A percentile compares a stretch with the other conserved stretches of the same genome.
phyloP scores from a whole-genome alignment of 208 protist genomes.

The Acanthamoeba culbertsoni region DNA sequence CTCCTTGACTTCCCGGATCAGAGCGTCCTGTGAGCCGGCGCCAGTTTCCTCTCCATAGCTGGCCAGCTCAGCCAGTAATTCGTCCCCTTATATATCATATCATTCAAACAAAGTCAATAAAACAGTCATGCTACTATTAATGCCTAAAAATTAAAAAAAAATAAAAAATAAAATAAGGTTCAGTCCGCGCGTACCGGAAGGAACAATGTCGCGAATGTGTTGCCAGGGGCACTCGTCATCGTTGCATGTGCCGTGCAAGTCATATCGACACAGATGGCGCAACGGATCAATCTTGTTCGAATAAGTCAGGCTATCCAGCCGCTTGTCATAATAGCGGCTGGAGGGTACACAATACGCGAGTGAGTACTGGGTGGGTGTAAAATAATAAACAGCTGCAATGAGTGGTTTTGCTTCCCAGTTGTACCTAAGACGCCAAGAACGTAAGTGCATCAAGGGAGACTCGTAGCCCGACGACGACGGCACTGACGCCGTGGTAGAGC shows the following conservation, averaged over 20 bases:
- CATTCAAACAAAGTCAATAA: not conserved
- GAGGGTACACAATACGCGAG: not conserved
- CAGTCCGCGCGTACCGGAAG: not conserved
- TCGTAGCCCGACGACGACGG: not conserved
- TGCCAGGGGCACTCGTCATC: slow-evolving; percentile 53
- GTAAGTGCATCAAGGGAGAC: not conserved
- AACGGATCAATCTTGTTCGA: slow-evolving; percentile 22
- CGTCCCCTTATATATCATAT: not conserved
- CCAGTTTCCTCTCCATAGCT: not conserved
- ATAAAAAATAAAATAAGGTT: not conserved
- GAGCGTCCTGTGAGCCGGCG: not conserved
- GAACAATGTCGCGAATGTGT: not conserved
- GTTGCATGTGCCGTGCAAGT: slow-evolving; percentile 33
- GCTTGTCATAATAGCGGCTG: not conserved
- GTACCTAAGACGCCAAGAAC: not conserved
- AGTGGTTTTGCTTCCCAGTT: not conserved
- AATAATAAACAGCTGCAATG: too few relatives aligned
- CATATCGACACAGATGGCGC: slow-evolving; percentile 6
- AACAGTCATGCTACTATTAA: not conserved
- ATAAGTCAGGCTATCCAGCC: not conserved
- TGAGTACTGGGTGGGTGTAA: too few relatives aligned
- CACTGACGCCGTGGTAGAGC: not conserved
- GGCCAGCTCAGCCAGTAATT: not conserved
- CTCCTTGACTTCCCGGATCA: not conserved
- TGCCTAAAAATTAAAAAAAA: not conserved